Evolutionary conservation across 257 asterid genomes (phyloP).

Genomic region (Gentiana straminea): DNA sequence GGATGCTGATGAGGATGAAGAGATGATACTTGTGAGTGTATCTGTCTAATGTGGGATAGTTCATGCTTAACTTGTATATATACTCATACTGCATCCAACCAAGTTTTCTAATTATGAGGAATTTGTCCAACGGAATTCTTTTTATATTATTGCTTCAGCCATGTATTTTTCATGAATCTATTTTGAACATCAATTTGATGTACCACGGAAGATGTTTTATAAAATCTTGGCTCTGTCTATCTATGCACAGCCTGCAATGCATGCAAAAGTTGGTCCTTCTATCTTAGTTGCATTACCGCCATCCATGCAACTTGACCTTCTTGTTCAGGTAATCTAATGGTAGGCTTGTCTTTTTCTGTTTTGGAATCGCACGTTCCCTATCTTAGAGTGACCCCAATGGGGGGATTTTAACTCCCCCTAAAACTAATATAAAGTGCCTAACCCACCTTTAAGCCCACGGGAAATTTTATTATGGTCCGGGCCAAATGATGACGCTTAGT

Average conservation of each 20-base stretch:
- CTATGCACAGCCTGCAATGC: slow-evolving; percentile 62
- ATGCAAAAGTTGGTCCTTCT: slow-evolving; percentile 88
- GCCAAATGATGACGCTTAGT: too few species aligned
- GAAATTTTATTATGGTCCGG: too few species aligned
- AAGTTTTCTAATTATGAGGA: too few species aligned
- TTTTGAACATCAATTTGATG: neutral
- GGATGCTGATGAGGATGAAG: slow-evolving; percentile 62
- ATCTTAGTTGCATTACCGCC: slow-evolving; percentile 91
- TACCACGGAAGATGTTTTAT: too few species aligned
- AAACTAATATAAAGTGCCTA: too few species aligned
- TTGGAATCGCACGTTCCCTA: too few species aligned
- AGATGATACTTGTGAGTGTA: slow-evolving; percentile 71
- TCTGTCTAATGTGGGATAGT: slow-evolving; percentile 5
- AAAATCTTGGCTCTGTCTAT: neutral
- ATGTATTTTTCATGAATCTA: neutral
- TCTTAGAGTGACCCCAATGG: too few species aligned
- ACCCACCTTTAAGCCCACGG: too few species aligned
- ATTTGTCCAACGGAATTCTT: too few species aligned
- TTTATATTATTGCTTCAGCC: neutral
- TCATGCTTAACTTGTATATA: too few species aligned
- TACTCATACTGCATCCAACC: neutral
- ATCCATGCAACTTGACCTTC: slow-evolving; percentile 98
- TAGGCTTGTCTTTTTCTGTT: neutral
- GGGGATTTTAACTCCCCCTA: too few species aligned
- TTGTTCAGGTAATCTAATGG: slow-evolving; percentile 59